These are phyloP conservation scores for Juncus effusus DNA, from an alignment of 176 grass and related monocot genomes.

Conservation along the genomic window DNA sequence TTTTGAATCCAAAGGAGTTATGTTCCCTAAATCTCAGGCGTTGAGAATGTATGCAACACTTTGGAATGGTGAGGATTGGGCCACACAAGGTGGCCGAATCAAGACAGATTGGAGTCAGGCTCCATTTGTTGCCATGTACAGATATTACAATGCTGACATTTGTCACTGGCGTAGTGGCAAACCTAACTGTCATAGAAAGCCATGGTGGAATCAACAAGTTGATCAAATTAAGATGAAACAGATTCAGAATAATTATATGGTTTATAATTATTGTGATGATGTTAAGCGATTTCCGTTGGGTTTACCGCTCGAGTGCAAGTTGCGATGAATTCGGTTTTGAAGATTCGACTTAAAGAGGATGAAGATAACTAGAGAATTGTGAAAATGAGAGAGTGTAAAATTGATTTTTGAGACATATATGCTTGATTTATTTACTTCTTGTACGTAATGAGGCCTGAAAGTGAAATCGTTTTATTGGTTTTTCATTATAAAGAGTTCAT, in stretches of 20 bases:
- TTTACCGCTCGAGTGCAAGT: conserved; percentile 57
- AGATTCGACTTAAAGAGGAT: neutral
- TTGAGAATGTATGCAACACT: conserved; percentile 68
- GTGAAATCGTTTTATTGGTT: too few species aligned
- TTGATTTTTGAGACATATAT: too few species aligned
- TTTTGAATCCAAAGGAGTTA: conserved; percentile 45
- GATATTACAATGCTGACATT: conserved; percentile 38
- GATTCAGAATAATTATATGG: conserved; percentile 78
- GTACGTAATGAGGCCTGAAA: too few species aligned
- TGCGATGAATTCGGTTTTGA: conserved; percentile 21
- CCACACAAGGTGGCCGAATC: conserved; percentile 57
- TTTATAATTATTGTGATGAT: conserved; percentile 79
- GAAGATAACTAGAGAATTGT: neutral
- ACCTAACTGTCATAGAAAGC: conserved; percentile 26
- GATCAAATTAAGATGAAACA: conserved; percentile 43
- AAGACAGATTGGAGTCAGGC: conserved; percentile 70
- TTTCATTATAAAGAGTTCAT: conserved; percentile 9
- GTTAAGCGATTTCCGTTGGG: conserved; percentile 61
- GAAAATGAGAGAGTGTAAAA: too few species aligned
- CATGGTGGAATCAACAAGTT: conserved; percentile 70
- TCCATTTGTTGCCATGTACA: conserved; percentile 60
- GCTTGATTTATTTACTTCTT: too few species aligned
- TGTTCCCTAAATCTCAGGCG: conserved; percentile 62
- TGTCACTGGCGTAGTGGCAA: conserved; percentile 29
- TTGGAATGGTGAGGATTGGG: conserved; percentile 79